phyloP scores from a whole-genome alignment of 2,329 filamentous ascomycete genomes.

The Xylariaceae sp. region DNA sequence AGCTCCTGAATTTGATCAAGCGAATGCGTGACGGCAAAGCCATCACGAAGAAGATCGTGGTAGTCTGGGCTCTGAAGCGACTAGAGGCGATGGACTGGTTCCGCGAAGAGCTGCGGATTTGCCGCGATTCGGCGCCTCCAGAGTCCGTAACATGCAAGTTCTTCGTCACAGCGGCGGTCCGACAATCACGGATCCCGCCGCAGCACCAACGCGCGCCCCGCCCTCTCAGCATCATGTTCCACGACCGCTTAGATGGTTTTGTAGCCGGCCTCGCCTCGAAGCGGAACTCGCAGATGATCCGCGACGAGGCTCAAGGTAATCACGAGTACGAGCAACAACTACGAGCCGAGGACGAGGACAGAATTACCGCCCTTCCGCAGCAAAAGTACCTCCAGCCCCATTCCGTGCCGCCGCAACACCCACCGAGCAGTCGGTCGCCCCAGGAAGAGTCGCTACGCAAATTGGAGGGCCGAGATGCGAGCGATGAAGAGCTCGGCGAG shows the following conservation, averaged over 20 bases:
- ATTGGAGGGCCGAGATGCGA: constrained; percentile 43
- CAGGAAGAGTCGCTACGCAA: constrained; percentile 44
- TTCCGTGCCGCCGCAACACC: constrained; percentile 33
- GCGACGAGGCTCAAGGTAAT: constrained; percentile 74
- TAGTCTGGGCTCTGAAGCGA: constrained; percentile 89
- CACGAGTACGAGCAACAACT: constrained; percentile 73
- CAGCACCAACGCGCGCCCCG: constrained; percentile 42
- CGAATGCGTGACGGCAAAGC: constrained; percentile 93
- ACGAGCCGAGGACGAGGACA: constrained; percentile 76
- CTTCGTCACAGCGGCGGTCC: constrained; percentile 77
- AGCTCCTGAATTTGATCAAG: constrained; percentile 90
- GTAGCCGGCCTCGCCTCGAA: constrained; percentile 84
- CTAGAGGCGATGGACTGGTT: constrained; percentile 98
- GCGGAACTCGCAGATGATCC: constrained; percentile 76
- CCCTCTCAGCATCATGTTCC: constrained; percentile 69
- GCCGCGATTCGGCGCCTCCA: constrained; percentile 80
- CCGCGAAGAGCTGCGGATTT: constrained; percentile 87
- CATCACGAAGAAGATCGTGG: constrained; percentile 81
- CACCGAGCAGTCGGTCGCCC: constrained; percentile 28
- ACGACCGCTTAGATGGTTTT: constrained; percentile 82
- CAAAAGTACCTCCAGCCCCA: constrained; percentile 58
- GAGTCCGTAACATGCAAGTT: constrained; percentile 91
- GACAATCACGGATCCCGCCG: constrained; percentile 34
- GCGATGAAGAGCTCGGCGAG: constrained; percentile 36
- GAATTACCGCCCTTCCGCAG: constrained; percentile 73